These are phyloP conservation scores for Hymenoscyphus salicellus DNA, from an alignment of 2,329 filamentous ascomycete genomes.

Conservation along the genomic window DNA sequence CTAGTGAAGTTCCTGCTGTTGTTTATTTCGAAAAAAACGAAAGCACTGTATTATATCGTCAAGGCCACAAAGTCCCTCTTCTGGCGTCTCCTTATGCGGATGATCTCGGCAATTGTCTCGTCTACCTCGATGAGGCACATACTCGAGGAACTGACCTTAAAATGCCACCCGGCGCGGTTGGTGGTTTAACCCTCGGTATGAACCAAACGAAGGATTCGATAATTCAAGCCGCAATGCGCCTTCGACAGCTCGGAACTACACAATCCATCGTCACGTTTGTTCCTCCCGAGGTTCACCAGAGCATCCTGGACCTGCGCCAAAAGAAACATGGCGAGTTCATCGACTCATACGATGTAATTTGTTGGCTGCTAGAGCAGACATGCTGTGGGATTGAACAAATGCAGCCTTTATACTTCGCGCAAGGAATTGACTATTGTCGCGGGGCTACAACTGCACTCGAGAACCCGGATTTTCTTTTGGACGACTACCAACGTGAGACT, in stretches of 20 bases:
- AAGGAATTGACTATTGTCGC: conserved; percentile 59
- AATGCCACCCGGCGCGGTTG: conserved; percentile 17
- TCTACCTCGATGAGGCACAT: conserved; percentile 32
- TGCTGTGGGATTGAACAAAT: conserved; percentile 59
- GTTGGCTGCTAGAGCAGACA: conserved; percentile 63
- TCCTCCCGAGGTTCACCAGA: conserved; percentile 40
- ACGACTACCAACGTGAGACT: conserved; percentile 35
- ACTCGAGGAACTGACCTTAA: conserved; percentile 31
- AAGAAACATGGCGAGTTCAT: conserved; percentile 27
- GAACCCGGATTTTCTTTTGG: conserved; percentile 42
- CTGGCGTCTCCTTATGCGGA: conserved; percentile 26
- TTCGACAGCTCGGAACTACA: conserved; percentile 54
- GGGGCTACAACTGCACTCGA: conserved; percentile 47
- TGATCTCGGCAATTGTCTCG: conserved; percentile 23
- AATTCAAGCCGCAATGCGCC: conserved; percentile 64
- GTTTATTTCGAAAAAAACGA: conserved; percentile 21
- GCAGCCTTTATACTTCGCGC: conserved; percentile 55
- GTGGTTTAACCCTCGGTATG: conserved; percentile 27
- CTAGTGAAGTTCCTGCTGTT: conserved; percentile 8
- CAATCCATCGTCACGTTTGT: conserved; percentile 33
- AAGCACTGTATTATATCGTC: conserved; percentile 23
- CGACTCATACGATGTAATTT: conserved; percentile 47
- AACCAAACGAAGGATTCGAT: conserved; percentile 41
- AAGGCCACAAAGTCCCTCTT: conserved; percentile 22
- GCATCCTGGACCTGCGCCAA: conserved; percentile 49